Conservation (phyloP, 2,329 filamentous ascomycete species). For the Chaetomium olivaceum region DNA sequence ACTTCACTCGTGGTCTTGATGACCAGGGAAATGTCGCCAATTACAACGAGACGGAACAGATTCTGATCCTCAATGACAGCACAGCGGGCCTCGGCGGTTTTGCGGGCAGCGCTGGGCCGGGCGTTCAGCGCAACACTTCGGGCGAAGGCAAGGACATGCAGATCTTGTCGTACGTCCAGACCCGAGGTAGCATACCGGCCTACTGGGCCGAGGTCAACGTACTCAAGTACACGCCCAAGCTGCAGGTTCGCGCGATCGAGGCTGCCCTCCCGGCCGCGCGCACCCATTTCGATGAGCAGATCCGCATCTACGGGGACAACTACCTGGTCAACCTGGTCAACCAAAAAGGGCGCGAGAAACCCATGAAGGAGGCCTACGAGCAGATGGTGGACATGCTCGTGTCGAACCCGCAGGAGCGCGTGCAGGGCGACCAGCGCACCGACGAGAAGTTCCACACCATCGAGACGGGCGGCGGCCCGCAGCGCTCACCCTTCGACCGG, state of each 20-base stretch:
- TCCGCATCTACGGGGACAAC: constrained; percentile 90
- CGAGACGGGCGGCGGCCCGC: constrained; percentile 56
- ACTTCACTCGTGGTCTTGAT: constrained; percentile 92
- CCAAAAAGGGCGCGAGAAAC: constrained; percentile 85
- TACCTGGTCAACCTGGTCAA: constrained; percentile 98
- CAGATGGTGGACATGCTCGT: constrained; percentile 78
- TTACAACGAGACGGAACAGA: constrained; percentile 97
- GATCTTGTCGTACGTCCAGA: constrained; percentile 93
- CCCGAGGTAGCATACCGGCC: constrained; percentile 90
- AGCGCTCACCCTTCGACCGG: constrained; percentile 67
- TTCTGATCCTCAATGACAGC: constrained; percentile 83
- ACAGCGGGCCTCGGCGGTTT: constrained; percentile 75
- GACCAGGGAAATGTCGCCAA: constrained; percentile 95
- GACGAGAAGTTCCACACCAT: constrained; percentile 81
- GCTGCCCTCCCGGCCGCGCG: constrained; percentile 75
- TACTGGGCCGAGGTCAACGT: constrained; percentile 97
- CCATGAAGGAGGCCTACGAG: constrained; percentile 92
- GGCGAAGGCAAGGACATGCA: constrained; percentile 73
- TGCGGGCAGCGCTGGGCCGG: constrained; percentile 70
- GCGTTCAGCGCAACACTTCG: constrained; percentile 64
- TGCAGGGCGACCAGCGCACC: constrained; percentile 66
- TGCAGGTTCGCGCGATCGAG: constrained; percentile 84
- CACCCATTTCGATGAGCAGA: constrained; percentile 91
- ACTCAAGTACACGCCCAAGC: constrained; percentile 83
- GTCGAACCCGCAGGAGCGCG: constrained; percentile 65